phyloP scores from a whole-genome alignment of 1,284 basidiomycete genomes.

The Melanopsichium pennsylvanicum region DNA sequence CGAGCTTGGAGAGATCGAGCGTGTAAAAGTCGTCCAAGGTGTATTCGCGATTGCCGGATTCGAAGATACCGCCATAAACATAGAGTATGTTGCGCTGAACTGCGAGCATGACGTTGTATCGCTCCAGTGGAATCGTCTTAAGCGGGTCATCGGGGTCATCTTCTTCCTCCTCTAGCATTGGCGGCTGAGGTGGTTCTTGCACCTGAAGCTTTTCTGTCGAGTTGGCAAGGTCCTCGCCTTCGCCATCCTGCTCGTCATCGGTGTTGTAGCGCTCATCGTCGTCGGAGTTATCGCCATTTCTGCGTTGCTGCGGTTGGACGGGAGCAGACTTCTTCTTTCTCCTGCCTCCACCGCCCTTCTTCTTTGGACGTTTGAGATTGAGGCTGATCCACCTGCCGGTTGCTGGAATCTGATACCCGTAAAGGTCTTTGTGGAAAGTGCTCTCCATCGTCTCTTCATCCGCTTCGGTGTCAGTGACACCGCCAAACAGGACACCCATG shows the following conservation, averaged over 20 bases:
- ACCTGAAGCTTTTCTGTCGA: conserved; percentile 25
- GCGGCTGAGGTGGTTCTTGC: conserved; percentile 31
- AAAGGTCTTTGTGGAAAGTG: conserved; percentile 61
- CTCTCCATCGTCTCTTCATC: conserved; percentile 82
- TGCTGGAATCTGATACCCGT: conserved; percentile 78
- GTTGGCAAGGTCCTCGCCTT: conserved; percentile 21
- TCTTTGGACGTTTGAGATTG: conserved; percentile 72
- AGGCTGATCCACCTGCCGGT: conserved; percentile 83
- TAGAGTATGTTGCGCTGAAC: conserved; percentile 78
- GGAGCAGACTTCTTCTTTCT: conserved; percentile 70
- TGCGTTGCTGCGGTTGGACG: conserved; percentile 24
- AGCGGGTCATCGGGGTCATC: conserved; percentile 77
- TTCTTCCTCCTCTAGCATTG: conserved; percentile 60
- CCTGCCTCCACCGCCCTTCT: conserved; percentile 68
- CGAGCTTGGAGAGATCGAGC: conserved; percentile 62
- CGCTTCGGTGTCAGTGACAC: conserved; percentile 87
- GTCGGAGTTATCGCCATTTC: conserved; percentile 33
- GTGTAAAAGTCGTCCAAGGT: conserved; percentile 65
- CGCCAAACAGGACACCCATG: conserved; percentile 86
- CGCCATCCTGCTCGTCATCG: conserved; percentile 38
- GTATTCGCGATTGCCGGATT: conserved; percentile 62
- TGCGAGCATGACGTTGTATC: conserved; percentile 93
- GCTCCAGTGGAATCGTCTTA: conserved; percentile 75
- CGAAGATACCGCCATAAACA: conserved; percentile 64
- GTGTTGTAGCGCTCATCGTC: conserved; percentile 32